A percentile compares a stretch with the other conserved stretches of the same genome.
Evolutionary conservation across 2,329 filamentous ascomycete species (phyloP).

Genomic region (Neofusicoccum sp.): DNA sequence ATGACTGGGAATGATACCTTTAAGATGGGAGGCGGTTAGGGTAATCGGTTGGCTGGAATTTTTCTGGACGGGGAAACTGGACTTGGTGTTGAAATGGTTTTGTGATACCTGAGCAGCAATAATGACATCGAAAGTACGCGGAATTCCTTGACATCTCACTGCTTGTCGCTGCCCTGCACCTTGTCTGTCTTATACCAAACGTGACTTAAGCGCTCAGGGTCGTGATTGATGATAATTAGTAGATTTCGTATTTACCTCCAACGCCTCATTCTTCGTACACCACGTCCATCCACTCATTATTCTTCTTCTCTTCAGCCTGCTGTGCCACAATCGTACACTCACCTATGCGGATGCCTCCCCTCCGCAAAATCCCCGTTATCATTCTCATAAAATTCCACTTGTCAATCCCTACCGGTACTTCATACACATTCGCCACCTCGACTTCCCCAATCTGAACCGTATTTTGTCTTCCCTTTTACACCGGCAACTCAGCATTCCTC

Average conservation of each 20-base stretch:
- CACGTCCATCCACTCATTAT: background rate
- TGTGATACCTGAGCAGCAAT: too few species aligned
- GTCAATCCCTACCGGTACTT: background rate
- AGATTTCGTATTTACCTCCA: slow-evolving; percentile 1
- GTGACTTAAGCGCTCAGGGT: too few species aligned
- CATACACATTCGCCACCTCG: background rate
- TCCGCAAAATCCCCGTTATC: background rate
- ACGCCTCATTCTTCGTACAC: slow-evolving; percentile 7
- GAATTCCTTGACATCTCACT: too few species aligned
- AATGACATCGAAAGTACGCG: too few species aligned
- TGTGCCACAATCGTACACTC: background rate
- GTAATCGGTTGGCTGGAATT: too few species aligned
- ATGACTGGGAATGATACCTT: too few species aligned
- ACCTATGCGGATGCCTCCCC: background rate
- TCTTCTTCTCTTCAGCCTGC: background rate
- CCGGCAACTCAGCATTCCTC: slow-evolving; percentile 74
- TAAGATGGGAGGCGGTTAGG: too few species aligned
- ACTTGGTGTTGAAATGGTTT: too few species aligned
- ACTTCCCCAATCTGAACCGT: background rate
- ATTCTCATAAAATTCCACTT: background rate
- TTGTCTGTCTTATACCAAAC: too few species aligned
- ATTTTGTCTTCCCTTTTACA: slow-evolving; percentile 47
- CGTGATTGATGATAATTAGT: too few species aligned
- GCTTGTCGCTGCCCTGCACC: too few species aligned
- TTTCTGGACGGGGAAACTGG: too few species aligned